Base-by-base conservation (phyloP, 495 filamentous ascomycete species). In the Penicillium goetzii region DNA sequence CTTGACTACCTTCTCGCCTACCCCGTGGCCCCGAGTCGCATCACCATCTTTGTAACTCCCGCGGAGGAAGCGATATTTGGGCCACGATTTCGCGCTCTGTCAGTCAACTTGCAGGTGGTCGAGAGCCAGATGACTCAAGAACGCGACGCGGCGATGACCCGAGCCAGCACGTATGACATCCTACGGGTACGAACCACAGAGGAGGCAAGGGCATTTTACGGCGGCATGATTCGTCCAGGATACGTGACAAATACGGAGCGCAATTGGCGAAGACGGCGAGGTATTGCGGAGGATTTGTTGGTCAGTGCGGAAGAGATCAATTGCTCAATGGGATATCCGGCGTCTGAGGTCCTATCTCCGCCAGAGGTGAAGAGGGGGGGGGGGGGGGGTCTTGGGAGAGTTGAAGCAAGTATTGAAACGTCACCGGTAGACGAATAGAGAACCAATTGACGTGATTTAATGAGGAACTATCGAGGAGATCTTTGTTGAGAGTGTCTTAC, bases 211-310 rank as follows among this genome's bases (percentile, higher is more conserved):
- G 61, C 2, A 10, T 72, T 76, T 5, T 75, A 72, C 52, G 72
- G 70, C 3, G 14, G 26, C 1, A 34, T 65, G n/a, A 70, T 56
- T 41, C 53, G 66, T 5, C 56, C 56, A 5, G 69, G 68, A 3
- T 45, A 67, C 57, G 60, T 75, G 7, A 74, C 72, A 2, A 76
- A 76, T 58, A 76, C 74, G 4, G 72, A 76, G 63, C 52, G 66
- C 45, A 75, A 73, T 57, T 73, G 68, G 68, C 70, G 67, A 58
- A 63, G 68, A 19, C 49, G 72, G 12, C 47, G 66, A 15, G 69
- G 69, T 30, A 67, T 75, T 21, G 41, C 21, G 28, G 68, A 69
- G 62, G 40, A 64, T 23, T 55, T 43, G 19, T 8, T 60, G 2
- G 30, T 65, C 3, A 40, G 25, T 21, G 65, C 53, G 12, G 57